Evolutionary conservation across 176 grass and related monocot species (phyloP).

Genomic region (Olyra latifolia): DNA sequence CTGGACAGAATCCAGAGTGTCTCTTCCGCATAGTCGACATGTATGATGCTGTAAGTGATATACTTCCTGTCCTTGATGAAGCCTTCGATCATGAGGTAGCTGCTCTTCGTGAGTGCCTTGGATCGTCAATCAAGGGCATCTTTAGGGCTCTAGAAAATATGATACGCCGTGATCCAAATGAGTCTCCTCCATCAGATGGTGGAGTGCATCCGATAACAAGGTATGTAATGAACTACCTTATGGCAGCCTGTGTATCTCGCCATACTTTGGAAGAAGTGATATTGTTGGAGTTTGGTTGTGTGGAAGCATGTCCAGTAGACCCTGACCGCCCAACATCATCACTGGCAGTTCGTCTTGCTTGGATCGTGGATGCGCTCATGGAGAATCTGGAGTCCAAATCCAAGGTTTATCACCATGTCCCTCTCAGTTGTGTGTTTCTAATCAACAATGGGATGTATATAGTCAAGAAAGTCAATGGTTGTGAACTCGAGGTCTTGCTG

Average conservation of each 20-base stretch:
- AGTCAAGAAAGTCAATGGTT: slow-evolving; percentile 40
- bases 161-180: slow-evolving; percentile 37
- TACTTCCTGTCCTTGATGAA: slow-evolving; percentile 41
- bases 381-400: slow-evolving; percentile 51
- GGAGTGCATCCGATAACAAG: slow-evolving; percentile 55
- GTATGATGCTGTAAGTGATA: slow-evolving; percentile 42
- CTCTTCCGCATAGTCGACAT: slow-evolving; percentile 58
- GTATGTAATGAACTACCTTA: slow-evolving; percentile 65
- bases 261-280: slow-evolving; percentile 56
- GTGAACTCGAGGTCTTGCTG: slow-evolving; percentile 41
- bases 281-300: slow-evolving; percentile 25
- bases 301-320: slow-evolving; percentile 4
- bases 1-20: slow-evolving; percentile 39
- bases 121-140: slow-evolving; percentile 46
- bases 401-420: slow-evolving; percentile 39
- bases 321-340: slow-evolving; percentile 46
- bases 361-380: slow-evolving; percentile 48
- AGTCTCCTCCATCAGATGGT: slow-evolving; percentile 35
- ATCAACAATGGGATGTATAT: slow-evolving; percentile 53
- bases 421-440: slow-evolving; percentile 42
- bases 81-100: slow-evolving; percentile 33
- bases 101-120: slow-evolving; percentile 28
- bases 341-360: slow-evolving; percentile 33
- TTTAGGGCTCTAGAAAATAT: slow-evolving; percentile 50
- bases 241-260: slow-evolving; percentile 38